Base-by-base conservation (phyloP, 345 rosid genomes). In the Eucalyptus erythrocorys region DNA sequence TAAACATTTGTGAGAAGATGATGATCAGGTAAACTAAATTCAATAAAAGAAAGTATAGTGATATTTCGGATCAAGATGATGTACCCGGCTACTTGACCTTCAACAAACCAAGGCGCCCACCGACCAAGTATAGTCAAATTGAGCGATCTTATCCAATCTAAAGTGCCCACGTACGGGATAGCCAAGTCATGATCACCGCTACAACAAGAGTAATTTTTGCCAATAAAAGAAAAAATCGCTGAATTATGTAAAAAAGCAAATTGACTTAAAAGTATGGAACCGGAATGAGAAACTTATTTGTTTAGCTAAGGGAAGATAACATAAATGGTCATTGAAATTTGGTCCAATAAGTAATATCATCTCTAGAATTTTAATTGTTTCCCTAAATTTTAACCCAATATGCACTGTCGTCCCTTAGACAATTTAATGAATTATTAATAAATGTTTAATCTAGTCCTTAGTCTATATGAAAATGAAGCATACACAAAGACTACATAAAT, bases 171-270 rank as follows among this genome's bases (percentile, higher is more conserved):
- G 24, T 88, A 91, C 8, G 92, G 92, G 10, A 86, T 22, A 4
- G 11, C 0, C 87, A 89, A 11, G 84, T 92, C 93, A 47, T 91
- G 93, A 55, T 92, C 91, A 3, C 92, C 91, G 34, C 93, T 92
- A 64, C 87, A 89, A 10, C 51, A 48, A 61, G 26, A 50, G 22
- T 5, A 51, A 8, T 71, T 71, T 71, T 71, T 19, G 26, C 40
- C 81, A 71, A 71, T 24, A 71, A 10, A 34, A 68, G 26, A 71
- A 34, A 71, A 34, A 9, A 19, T 71, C 8, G 1, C 24, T 5
- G 12, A 71, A 8, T 32, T 37, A 34, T 37, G 43, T 71, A 5
- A 34, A 61, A 37, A 71, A 68, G 24, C 8, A 71, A 34, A 5
- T 26, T 21, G 40, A 64, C 8, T 8, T 15, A n/a, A 19, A 26